Evolutionary conservation across 2,329 filamentous ascomycete genomes (phyloP).

Genomic region (Fusarium nisikadoi): DNA sequence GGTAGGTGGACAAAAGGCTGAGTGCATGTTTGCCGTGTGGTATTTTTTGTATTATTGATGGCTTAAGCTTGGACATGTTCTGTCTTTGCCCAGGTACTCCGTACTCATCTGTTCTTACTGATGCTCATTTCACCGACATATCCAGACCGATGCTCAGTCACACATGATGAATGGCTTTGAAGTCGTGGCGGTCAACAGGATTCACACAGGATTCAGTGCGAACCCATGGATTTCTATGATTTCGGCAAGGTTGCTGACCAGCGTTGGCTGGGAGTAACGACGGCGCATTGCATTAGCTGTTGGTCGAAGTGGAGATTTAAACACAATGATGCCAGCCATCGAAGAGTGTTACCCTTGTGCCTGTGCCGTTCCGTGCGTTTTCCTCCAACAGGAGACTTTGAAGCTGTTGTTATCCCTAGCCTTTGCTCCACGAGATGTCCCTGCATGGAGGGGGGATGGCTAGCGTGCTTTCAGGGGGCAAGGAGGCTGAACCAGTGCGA

Average conservation of each 20-base stretch:
- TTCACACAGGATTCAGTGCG: not conserved
- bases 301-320: not conserved
- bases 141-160: not conserved
- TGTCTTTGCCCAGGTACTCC: not conserved
- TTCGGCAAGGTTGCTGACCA: not conserved
- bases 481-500: constrained; percentile 20
- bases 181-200: not conserved
- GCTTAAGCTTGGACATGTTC: constrained; percentile 20
- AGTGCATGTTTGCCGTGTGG: constrained; percentile 11
- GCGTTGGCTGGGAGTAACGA: constrained; percentile 15
- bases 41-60: constrained; percentile 15
- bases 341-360: not conserved
- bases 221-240: not conserved
- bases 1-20: not conserved
- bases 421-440: constrained; percentile 17
- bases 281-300: constrained; percentile 32
- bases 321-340: not conserved
- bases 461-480: constrained; percentile 7
- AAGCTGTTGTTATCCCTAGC: not conserved
- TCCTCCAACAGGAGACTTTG: constrained; percentile 17
- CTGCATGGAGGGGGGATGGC: constrained; percentile 13
- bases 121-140: not conserved
- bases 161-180: not conserved
- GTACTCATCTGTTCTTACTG: not conserved
- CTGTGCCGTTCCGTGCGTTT: not conserved